Percentiles rank a stretch among this genome's conserved stretches.
Conservation (phyloP, 164 flowering plant species). For the Amborella trichopoda region DNA sequence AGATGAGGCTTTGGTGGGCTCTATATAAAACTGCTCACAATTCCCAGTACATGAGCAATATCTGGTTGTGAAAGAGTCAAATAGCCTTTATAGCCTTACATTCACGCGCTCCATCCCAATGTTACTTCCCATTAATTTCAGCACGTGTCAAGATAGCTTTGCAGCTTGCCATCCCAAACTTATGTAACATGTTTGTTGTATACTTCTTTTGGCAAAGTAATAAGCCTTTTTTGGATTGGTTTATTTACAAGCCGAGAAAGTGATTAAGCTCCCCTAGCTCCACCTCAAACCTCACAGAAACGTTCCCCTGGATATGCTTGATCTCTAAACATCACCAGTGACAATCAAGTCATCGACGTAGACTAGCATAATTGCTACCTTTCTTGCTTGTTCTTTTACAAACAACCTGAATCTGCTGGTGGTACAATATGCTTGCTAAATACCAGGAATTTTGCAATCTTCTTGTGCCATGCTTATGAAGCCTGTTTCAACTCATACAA, state of each 20-base stretch:
- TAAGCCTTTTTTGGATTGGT: background rate
- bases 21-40: background rate
- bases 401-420: background rate
- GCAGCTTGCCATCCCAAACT: background rate
- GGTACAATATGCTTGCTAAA: too few relatives aligned
- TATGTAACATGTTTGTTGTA: background rate
- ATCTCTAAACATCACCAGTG: background rate
- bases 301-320: background rate
- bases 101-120: background rate
- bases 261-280: background rate
- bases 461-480: background rate
- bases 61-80: conserved; percentile 4
- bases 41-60: conserved; percentile 1
- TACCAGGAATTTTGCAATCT: background rate
- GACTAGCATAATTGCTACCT: background rate
- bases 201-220: conserved; percentile 2
- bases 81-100: conserved; percentile 5
- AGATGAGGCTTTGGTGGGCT: conserved; percentile 4
- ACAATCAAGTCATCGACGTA: background rate
- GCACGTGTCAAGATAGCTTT: background rate
- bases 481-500: background rate
- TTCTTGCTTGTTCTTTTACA: background rate
- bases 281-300: background rate
- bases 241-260: conserved; percentile 1
- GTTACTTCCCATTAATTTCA: conserved; percentile 1